phyloP scores from a whole-genome alignment of 2,329 filamentous ascomycete genomes.

The Furcasterigmium sp. region DNA sequence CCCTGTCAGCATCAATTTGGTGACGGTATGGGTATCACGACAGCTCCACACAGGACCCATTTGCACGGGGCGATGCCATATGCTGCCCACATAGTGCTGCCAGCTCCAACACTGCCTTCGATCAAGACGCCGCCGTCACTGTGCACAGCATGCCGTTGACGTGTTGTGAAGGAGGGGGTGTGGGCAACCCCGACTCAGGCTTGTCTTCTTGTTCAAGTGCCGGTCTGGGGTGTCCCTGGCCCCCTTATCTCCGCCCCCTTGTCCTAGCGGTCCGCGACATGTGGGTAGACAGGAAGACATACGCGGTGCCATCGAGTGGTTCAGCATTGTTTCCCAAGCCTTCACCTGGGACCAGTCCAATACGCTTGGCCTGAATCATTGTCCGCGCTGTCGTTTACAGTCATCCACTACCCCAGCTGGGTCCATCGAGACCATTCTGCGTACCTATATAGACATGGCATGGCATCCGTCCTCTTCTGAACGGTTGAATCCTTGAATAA shows the following conservation, averaged over 20 bases:
- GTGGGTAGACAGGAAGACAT: background rate
- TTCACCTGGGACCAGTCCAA: background rate
- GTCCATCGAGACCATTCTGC: background rate
- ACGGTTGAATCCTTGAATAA: background rate
- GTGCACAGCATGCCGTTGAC: background rate
- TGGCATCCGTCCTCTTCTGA: background rate
- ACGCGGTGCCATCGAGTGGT: background rate
- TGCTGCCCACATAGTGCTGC: background rate
- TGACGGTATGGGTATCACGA: conserved; percentile 10
- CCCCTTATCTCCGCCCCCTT: background rate
- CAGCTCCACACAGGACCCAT: conserved; percentile 7
- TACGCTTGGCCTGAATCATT: background rate
- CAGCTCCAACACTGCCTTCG: background rate
- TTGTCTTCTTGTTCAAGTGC: background rate
- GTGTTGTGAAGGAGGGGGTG: background rate
- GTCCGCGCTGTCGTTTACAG: background rate
- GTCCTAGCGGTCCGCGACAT: background rate
- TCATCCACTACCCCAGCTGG: too few species aligned
- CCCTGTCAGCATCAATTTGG: conserved; percentile 8
- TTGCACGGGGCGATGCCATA: background rate
- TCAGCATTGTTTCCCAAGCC: background rate
- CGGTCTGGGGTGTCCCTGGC: background rate
- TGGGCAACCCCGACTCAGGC: background rate
- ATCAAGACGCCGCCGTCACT: background rate
- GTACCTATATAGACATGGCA: background rate